Percentiles rank a stretch among this genome's conserved stretches.
These are phyloP conservation scores for Colletotrichum truncatum DNA, from an alignment of 2,329 filamentous ascomycete genomes.

Conservation along the genomic window DNA sequence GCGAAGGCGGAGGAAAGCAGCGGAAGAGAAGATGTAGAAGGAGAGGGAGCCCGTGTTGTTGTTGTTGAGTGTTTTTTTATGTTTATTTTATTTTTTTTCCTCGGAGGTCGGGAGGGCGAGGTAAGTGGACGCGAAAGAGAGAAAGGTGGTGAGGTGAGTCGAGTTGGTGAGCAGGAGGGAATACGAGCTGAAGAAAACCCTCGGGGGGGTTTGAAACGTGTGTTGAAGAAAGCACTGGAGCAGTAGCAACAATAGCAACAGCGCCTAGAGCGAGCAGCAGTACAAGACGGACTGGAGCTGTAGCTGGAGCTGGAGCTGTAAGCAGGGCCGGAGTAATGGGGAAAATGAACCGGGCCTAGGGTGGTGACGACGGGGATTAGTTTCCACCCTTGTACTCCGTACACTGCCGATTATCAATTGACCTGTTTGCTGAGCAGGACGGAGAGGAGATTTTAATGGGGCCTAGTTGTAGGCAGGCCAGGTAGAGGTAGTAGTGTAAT, in stretches of 20 bases:
- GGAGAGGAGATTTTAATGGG: no score
- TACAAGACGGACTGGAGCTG: constrained; percentile 1
- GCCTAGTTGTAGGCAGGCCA: no score
- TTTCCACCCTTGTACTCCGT: not conserved
- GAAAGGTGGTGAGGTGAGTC: not conserved
- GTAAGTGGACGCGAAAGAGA: not conserved
- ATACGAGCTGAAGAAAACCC: constrained; percentile 32
- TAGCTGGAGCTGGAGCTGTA: not conserved
- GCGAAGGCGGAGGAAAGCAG: constrained; percentile 1
- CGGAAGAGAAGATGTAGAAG: not conserved
- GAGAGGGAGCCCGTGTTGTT: not conserved
- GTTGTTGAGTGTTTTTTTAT: not conserved
- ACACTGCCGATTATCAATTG: not conserved
- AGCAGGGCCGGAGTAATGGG: not conserved
- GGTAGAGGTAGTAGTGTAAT: no score
- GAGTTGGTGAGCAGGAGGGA: constrained; percentile 8
- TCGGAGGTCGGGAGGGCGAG: not conserved
- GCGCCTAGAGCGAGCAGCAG: not conserved
- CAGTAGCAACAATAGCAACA: not conserved
- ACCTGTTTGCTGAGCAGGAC: not conserved
- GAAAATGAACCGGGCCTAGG: not conserved
- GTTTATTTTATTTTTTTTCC: not conserved
- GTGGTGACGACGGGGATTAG: not conserved
- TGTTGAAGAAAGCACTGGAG: constrained; percentile 11
- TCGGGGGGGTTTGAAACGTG: constrained; percentile 2